Base-by-base conservation (phyloP, 2,329 filamentous ascomycete genomes). In the Microcyclosporella mali region DNA sequence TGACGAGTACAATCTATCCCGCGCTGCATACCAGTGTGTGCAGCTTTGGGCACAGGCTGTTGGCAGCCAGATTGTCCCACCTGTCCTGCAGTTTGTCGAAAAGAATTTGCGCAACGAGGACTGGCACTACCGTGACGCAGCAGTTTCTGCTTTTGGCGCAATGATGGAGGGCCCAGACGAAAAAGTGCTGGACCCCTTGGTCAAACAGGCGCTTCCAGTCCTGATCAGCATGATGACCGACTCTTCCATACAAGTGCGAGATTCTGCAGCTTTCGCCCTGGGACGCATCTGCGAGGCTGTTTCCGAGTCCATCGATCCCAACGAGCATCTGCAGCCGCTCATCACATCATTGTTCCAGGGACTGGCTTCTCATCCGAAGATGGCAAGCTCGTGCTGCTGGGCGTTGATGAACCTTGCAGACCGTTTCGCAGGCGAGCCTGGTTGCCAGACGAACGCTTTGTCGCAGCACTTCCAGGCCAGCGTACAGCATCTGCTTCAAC, bases 151-250 rank as follows among this genome's bases (percentile, higher is more conserved):
- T 14, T 97, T 98, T 56, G 92, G 92, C 51, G 92, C 89, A 54
- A 97, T 98, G 58, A 95, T 98, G 89, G 92, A 98, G 63, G 92
- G 92, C 18, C 92, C 92, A 1, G 92, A 97, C 46, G 86, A 94
- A 67, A 87, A 86, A 70, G 81, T 90, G 37, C 73, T 98, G 40
- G 88, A 94, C 59, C 89, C 90, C 43, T 84, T 98, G 43, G 87
- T 98, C 60, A 95, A 95, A 73, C 90, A 95, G 66, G 92, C 89
- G 49, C 78, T 98, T 37, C 85, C 87, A 40, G 86, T 95, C 41
- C 75, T 98, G 38, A 92, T 98, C 61, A 80, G 77, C 55, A 97
- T 97, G 87, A 84, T 84, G 82, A 82, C 92, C 45, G 92, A 98
- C 63, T 77, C 75, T 54, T 86, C 85, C 29, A 74, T 97, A 39